phyloP scores from a whole-genome alignment of 495 filamentous ascomycete species.

The Penicillium malachiteum region DNA sequence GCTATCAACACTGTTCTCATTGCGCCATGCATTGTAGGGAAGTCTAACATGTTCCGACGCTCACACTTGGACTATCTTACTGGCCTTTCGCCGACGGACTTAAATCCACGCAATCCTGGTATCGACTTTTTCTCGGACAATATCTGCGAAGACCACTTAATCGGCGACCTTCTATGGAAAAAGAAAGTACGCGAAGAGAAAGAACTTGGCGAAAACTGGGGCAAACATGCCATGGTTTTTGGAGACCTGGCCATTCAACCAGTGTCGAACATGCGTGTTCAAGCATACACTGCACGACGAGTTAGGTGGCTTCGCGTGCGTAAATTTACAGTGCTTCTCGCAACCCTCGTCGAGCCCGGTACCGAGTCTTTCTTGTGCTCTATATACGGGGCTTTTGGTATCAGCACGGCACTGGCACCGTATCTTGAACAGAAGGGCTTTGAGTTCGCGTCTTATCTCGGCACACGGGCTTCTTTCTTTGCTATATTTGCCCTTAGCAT shows the following conservation, averaged over 20 bases:
- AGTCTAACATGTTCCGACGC: conserved; percentile 96
- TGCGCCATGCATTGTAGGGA: conserved; percentile 93
- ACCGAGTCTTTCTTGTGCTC: conserved; percentile 88
- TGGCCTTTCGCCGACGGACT: conserved; percentile 35
- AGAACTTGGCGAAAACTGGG: conserved; percentile 47
- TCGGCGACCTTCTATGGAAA: conserved; percentile 88
- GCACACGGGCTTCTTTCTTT: conserved; percentile 68
- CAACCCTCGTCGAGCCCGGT: conserved; percentile 91
- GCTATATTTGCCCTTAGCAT: conserved; percentile 67
- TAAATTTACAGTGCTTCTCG: conserved; percentile 88
- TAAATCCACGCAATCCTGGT: conserved; percentile 52
- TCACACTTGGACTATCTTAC: conserved; percentile 85
- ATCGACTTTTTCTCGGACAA: conserved; percentile 92
- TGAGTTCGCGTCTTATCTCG: conserved; percentile 33
- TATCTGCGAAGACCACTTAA: conserved; percentile 97
- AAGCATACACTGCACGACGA: conserved; percentile 76
- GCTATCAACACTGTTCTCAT: conserved; percentile 92
- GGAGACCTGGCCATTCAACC: conserved; percentile 90
- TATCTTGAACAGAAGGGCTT: conserved; percentile 54
- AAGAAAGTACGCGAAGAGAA: conserved; percentile 46
- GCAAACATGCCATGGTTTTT: conserved; percentile 80
- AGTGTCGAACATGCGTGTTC: conserved; percentile 74
- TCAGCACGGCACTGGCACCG: conserved; percentile 67
- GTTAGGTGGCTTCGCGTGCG: conserved; percentile 90
- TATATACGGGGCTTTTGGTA: conserved; percentile 71